Percentiles rank a stretch among this genome's conserved stretches.
Conservation (phyloP, 2,329 filamentous ascomycete genomes). For the Thelonectria blattea region DNA sequence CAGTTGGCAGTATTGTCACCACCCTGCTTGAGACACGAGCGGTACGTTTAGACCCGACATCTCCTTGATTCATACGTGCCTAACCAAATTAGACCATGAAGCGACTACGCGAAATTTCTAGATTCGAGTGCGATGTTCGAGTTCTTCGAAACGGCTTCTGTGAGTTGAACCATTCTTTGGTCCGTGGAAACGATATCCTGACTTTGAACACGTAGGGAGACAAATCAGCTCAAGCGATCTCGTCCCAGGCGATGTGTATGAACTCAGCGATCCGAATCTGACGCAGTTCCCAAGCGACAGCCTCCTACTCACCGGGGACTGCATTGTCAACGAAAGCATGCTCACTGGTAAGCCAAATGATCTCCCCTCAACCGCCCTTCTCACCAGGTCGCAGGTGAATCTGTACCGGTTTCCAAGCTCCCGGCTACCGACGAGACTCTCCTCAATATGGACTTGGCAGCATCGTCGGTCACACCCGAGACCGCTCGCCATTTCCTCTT, state of each 20-base stretch:
- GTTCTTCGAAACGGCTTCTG: conserved; percentile 95
- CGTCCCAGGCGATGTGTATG: conserved; percentile 94
- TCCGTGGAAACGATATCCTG: background rate
- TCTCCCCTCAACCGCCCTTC: conserved; percentile 34
- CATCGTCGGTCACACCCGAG: conserved; percentile 82
- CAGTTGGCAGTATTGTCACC: conserved; percentile 86
- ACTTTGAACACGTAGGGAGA: conserved; percentile 61
- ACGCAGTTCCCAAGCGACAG: conserved; percentile 92
- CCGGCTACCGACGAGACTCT: conserved; percentile 83
- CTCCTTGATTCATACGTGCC: background rate
- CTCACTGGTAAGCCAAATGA: conserved; percentile 66
- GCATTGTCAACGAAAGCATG: conserved; percentile 99
- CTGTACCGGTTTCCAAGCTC: conserved; percentile 92
- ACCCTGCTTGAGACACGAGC: conserved; percentile 90
- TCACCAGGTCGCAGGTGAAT: conserved; percentile 67
- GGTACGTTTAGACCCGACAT: conserved; percentile 51
- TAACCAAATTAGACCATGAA: conserved; percentile 73
- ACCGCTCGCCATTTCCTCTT: conserved; percentile 91
- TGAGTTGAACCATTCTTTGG: conserved; percentile 47
- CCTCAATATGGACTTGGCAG: conserved; percentile 75
- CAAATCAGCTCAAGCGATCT: conserved; percentile 85
- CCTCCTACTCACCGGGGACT: conserved; percentile 88
- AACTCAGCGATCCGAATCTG: conserved; percentile 91
- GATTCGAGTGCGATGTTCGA: conserved; percentile 93
- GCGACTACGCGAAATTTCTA: conserved; percentile 86